Conservation (phyloP, 108 stramenopile genomes). For the Aurantiochytrium sp. region DNA sequence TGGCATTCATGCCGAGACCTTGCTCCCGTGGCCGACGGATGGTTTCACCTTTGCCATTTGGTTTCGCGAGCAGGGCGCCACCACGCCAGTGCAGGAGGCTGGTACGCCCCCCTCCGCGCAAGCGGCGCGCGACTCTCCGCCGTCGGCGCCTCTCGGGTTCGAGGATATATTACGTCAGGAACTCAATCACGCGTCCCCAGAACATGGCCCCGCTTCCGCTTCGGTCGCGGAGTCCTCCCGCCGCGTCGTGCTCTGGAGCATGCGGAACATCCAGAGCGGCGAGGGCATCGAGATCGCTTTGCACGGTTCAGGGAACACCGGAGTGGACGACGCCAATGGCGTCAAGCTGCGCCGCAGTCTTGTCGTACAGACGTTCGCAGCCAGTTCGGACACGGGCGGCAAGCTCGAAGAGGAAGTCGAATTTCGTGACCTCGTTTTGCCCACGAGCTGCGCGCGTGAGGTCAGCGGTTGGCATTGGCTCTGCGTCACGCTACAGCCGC, state of each 20-base stretch:
- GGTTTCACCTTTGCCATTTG: conserved; percentile 14
- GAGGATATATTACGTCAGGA: background rate
- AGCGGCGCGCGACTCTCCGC: too few species aligned
- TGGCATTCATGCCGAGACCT: background rate
- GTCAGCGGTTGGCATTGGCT: background rate
- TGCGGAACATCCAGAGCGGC: background rate
- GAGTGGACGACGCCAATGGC: background rate
- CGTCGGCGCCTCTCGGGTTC: background rate
- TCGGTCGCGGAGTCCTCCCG: too few species aligned
- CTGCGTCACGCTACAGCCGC: background rate
- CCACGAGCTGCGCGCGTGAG: background rate
- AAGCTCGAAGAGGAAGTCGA: background rate
- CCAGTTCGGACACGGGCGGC: background rate
- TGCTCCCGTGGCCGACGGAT: background rate
- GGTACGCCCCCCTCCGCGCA: background rate
- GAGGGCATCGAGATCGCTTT: background rate
- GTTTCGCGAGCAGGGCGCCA: background rate
- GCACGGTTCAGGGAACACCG: background rate
- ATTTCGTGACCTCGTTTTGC: background rate
- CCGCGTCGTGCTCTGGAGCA: background rate
- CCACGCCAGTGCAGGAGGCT: background rate
- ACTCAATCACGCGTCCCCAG: background rate
- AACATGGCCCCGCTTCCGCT: too few species aligned
- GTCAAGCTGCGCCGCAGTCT: background rate
- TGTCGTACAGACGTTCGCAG: background rate